These are phyloP conservation scores for Claviceps paspali DNA, from an alignment of 2,329 filamentous ascomycete species.

Conservation along the genomic window DNA sequence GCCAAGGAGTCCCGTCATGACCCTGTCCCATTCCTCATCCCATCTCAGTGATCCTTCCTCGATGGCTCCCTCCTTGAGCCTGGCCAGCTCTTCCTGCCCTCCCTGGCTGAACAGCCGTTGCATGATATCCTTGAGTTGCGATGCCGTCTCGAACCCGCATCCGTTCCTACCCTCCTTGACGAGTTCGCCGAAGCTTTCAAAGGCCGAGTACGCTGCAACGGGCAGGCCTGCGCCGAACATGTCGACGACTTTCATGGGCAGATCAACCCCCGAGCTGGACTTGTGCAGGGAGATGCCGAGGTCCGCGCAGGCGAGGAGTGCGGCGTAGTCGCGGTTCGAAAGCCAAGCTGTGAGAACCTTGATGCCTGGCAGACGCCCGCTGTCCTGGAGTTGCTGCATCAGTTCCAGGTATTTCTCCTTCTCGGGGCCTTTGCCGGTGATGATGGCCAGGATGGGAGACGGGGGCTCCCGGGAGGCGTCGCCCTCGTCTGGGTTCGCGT, in stretches of 20 bases:
- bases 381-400: constrained; percentile 45
- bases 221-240: constrained; percentile 95
- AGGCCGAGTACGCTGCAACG: constrained; percentile 72
- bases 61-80: constrained; percentile 52
- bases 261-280: constrained; percentile 83
- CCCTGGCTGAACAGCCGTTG: constrained; percentile 43
- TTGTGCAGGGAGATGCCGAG: constrained; percentile 84
- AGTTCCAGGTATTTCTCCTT: constrained; percentile 57
- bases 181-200: constrained; percentile 82
- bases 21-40: constrained; percentile 84
- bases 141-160: constrained; percentile 60
- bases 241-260: constrained; percentile 98
- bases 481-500: constrained; percentile 36
- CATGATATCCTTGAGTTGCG: constrained; percentile 49
- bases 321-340: constrained; percentile 68
- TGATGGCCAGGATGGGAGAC: constrained; percentile 69
- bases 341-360: constrained; percentile 74
- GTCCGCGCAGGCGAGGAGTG: constrained; percentile 69
- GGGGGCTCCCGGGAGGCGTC: constrained; percentile 24
- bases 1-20: constrained; percentile 59
- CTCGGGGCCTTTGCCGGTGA: constrained; percentile 86
- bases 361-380: constrained; percentile 52
- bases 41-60: constrained; percentile 64
- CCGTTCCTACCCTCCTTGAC: constrained; percentile 80
- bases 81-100: constrained; percentile 37